Evolutionary conservation across 2,329 filamentous ascomycete species (phyloP).

Genomic region (Cytospora piceicola): DNA sequence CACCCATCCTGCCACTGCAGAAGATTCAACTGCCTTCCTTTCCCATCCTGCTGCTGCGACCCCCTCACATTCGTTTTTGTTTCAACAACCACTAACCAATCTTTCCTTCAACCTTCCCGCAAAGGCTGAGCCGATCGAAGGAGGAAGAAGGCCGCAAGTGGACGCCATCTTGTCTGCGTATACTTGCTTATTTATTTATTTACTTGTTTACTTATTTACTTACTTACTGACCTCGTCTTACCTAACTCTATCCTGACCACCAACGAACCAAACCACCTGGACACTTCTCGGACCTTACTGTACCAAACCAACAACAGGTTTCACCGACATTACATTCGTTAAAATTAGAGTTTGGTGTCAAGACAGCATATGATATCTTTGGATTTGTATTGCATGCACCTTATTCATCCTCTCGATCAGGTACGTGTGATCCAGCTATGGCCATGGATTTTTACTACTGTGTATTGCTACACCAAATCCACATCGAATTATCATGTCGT

Average conservation of each 20-base stretch:
- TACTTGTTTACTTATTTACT: no score
- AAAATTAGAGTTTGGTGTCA: background rate
- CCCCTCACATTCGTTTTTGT: background rate
- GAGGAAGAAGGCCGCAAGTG: conserved; percentile 2
- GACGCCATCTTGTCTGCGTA: background rate
- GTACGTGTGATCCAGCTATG: background rate
- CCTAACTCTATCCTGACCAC: background rate
- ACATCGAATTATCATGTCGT: background rate
- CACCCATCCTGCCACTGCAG: background rate
- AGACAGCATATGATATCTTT: background rate
- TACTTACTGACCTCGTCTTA: background rate
- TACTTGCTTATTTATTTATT: no score
- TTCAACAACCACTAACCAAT: background rate
- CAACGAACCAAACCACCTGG: background rate
- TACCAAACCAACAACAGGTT: background rate
- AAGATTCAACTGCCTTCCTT: background rate
- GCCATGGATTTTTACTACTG: background rate
- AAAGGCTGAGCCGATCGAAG: background rate
- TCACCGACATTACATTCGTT: background rate
- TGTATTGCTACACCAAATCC: background rate
- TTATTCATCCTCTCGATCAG: background rate
- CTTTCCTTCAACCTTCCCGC: background rate
- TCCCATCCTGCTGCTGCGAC: background rate
- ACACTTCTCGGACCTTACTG: background rate
- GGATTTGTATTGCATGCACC: background rate